phyloP scores from a whole-genome alignment of 805 yeast genomes.

The Saccharomycopsis malanga region DNA sequence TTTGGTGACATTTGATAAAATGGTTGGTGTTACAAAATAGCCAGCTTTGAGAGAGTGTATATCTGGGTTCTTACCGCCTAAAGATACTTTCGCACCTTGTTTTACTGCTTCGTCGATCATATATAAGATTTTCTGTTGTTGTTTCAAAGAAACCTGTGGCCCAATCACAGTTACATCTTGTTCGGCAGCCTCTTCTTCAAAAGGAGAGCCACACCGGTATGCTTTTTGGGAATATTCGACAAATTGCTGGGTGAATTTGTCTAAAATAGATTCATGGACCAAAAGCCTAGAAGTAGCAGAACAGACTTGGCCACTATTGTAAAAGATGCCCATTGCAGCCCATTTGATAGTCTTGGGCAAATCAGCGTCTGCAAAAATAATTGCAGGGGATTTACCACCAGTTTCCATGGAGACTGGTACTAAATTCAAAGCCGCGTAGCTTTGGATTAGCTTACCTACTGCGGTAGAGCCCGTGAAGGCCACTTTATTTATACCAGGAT shows the following conservation, averaged over 20 bases:
- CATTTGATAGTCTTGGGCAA: constrained; percentile 42
- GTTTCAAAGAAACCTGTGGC: constrained; percentile 47
- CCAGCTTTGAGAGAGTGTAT: constrained; percentile 26
- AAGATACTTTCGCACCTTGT: constrained; percentile 45
- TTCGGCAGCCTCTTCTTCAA: constrained; percentile 39
- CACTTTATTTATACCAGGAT: constrained; percentile 40
- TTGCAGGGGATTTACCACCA: constrained; percentile 46
- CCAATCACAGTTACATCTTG: constrained; percentile 39
- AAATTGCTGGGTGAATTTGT: constrained; percentile 39
- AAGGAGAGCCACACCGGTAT: constrained; percentile 40
- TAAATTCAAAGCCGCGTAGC: constrained; percentile 37
- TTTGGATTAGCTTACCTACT: constrained; percentile 39
- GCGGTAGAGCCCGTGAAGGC: constrained; percentile 52
- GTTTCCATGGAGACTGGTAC: constrained; percentile 44
- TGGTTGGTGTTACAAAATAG: constrained; percentile 40
- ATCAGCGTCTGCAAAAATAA: constrained; percentile 42
- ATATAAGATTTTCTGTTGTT: constrained; percentile 40
- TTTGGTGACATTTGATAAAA: constrained; percentile 38
- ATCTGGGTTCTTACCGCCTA: constrained; percentile 37
- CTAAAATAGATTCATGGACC: constrained; percentile 49
- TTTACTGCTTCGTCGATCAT: constrained; percentile 43
- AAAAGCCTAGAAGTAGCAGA: constrained; percentile 57
- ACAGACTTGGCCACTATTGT: constrained; percentile 59
- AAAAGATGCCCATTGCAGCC: constrained; percentile 49
- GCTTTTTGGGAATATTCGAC: constrained; percentile 30